Evolutionary conservation across 2,329 filamentous ascomycete genomes (phyloP).

Genomic region (Laburnicola sp.): DNA sequence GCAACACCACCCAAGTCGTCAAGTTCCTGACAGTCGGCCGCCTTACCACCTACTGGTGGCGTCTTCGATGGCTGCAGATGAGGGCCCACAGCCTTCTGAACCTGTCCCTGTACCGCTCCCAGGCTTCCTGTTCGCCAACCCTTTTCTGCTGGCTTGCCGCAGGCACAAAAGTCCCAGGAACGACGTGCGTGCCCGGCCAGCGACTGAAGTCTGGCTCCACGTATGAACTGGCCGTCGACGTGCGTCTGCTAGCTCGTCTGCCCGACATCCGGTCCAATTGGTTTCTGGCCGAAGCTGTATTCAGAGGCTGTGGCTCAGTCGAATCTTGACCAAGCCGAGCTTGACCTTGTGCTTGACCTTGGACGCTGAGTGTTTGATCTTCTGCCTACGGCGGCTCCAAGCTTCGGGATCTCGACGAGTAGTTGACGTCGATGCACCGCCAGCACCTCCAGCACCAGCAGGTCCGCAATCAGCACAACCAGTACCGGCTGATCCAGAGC

Average conservation of each 20-base stretch:
- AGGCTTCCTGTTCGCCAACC: slow-evolving; percentile 18
- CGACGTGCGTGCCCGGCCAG: slow-evolving; percentile 29
- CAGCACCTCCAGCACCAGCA: too few relatives aligned
- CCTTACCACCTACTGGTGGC: not conserved
- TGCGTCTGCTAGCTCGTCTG: not conserved
- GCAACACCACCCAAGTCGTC: too few relatives aligned
- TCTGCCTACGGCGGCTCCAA: not conserved
- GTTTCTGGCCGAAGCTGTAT: not conserved
- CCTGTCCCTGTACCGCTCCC: slow-evolving; percentile 23
- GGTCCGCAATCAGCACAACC: not conserved
- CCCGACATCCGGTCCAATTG: slow-evolving; percentile 2
- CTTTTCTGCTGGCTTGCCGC: not conserved
- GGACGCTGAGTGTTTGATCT: not conserved
- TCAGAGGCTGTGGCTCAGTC: not conserved
- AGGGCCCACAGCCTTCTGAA: slow-evolving; percentile 16
- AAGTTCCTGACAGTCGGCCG: too few relatives aligned
- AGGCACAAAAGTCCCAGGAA: slow-evolving; percentile 27
- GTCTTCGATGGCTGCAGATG: not conserved
- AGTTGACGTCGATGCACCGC: too few relatives aligned
- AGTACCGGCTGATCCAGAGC: not conserved
- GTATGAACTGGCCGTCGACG: not conserved
- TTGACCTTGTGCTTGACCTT: slow-evolving; percentile 1
- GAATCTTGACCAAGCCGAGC: not conserved
- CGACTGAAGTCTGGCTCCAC: slow-evolving; percentile 19
- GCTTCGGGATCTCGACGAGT: not conserved